A percentile compares a stretch with the other conserved stretches of the same genome.
Conservation (phyloP, 768 basidiomycete species). For the Dendrothele bispora region DNA sequence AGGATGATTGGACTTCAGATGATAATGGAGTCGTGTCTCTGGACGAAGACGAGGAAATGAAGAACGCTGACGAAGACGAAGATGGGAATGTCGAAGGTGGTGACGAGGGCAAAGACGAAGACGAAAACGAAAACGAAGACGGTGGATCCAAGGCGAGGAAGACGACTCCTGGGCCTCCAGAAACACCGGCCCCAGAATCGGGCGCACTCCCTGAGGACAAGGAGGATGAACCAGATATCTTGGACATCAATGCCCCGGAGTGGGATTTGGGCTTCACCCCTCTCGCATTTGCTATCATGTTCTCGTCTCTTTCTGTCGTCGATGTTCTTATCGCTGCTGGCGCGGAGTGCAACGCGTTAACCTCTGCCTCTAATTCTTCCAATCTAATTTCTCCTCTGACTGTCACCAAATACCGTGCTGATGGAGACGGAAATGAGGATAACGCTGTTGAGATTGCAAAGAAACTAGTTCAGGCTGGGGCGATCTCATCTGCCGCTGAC, state of each 20-base stretch:
- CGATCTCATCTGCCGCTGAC: conserved; percentile 42
- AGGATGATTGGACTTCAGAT: conserved; percentile 51
- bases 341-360: conserved; percentile 41
- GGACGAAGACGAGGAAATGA: conserved; percentile 25
- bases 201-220: conserved; percentile 49
- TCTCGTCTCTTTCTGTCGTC: conserved; percentile 41
- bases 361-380: conserved; percentile 41
- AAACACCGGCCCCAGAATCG: conserved; percentile 17
- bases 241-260: conserved; percentile 53
- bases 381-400: conserved; percentile 24
- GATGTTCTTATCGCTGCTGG: conserved; percentile 47
- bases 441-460: conserved; percentile 37
- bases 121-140: conserved; percentile 11
- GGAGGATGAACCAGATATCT: conserved; percentile 49
- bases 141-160: conserved; percentile 15
- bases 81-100: conserved; percentile 21
- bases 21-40: conserved; percentile 31
- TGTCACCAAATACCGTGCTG: conserved; percentile 20
- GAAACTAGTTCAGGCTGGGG: conserved; percentile 39
- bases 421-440: no score
- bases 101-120: conserved; percentile 19
- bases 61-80: conserved; percentile 26
- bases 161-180: conserved; percentile 1
- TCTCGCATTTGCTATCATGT: conserved; percentile 50
- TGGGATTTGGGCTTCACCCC: conserved; percentile 62